Evolutionary conservation across 2,329 filamentous ascomycete species (phyloP), one percentile per base, ranked within the genome.

Genomic region (Talaromyces sp.): DNA sequence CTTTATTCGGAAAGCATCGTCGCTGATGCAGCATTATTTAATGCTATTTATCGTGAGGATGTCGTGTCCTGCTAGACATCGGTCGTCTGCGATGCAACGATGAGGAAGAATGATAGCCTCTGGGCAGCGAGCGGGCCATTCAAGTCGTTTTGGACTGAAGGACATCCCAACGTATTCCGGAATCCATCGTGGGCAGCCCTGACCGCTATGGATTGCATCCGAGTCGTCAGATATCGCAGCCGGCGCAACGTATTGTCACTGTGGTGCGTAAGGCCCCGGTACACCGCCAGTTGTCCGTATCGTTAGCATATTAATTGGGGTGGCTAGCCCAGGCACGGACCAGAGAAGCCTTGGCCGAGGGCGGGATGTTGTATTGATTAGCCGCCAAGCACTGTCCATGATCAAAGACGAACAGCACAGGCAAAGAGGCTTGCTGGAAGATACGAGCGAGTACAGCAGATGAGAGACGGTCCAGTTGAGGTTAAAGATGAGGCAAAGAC

Each of bases 241-340:
- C 38, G n/a, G 32, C 19, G 32, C 52, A 21, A 24, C 14, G 32
- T 35, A 32, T 17, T 10, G 29, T 55, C 29, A 29, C 21, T n/a
- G 2, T 54, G 51, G 11, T 54, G 49, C 50, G 51, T 54, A 46
- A 31, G 38, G 54, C 38, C n/a, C 55, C 59, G 56, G 56, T 61
- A 61, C 59, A 61, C 59, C 59, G 59, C 59, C 52, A 58, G 55
- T 61, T 61, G 59, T 21, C 21, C 52, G 56, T 61, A 61, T 55
- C 50, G 38, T 50, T 55, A 52, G 59, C 50, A 46, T 46, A 24
- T 13, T 24, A 46, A 46, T 13, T 29, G 49, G 53, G n/a, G 43
- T 27, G 31, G 55, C 59, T 61, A 61, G 52, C 51, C 55, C 52
- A 61, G 55, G 59, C 55, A 61, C 29, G 59, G 59, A 50, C 58